Evolutionary conservation across 352 stramenopile species (phyloP).

Genomic region (Phytophthora pistaciae): DNA sequence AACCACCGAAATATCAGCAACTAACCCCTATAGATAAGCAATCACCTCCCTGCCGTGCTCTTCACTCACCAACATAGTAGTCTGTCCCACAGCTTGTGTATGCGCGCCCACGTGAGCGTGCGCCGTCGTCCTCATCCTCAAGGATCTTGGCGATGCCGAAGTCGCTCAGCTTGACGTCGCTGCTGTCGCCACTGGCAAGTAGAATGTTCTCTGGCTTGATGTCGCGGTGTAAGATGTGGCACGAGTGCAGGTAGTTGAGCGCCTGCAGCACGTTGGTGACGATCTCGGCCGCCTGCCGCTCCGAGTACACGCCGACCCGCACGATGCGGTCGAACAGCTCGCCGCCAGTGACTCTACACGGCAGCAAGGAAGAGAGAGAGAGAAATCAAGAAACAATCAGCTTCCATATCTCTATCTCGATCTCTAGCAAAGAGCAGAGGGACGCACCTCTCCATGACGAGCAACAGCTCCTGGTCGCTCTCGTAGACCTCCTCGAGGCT

Average conservation of each 20-base stretch:
- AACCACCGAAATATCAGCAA: conserved; percentile 8
- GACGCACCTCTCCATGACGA: conserved; percentile 87
- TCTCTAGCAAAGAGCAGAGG: background rate
- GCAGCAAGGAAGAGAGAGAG: background rate
- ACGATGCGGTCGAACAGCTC: conserved; percentile 90
- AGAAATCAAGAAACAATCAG: background rate
- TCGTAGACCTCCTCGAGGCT: conserved; percentile 89
- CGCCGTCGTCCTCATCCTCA: conserved; percentile 81
- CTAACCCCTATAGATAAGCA: background rate
- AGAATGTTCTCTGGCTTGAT: conserved; percentile 90
- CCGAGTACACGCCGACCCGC: conserved; percentile 83
- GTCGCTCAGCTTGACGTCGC: conserved; percentile 85
- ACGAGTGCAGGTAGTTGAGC: conserved; percentile 80
- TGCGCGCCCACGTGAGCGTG: conserved; percentile 69
- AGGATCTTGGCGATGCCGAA: conserved; percentile 88
- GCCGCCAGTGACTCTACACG: conserved; percentile 75
- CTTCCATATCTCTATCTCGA: background rate
- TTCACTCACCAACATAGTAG: conserved; percentile 83
- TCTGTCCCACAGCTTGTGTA: conserved; percentile 91
- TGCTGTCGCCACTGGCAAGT: conserved; percentile 75
- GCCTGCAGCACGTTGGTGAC: conserved; percentile 78
- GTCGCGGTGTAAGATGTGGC: conserved; percentile 86
- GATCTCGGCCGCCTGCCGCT: conserved; percentile 81
- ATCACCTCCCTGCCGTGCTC: background rate
- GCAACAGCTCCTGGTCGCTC: conserved; percentile 87